phyloP scores from a whole-genome alignment of 2,329 filamentous ascomycete species.

The Fusarium mundagurra region DNA sequence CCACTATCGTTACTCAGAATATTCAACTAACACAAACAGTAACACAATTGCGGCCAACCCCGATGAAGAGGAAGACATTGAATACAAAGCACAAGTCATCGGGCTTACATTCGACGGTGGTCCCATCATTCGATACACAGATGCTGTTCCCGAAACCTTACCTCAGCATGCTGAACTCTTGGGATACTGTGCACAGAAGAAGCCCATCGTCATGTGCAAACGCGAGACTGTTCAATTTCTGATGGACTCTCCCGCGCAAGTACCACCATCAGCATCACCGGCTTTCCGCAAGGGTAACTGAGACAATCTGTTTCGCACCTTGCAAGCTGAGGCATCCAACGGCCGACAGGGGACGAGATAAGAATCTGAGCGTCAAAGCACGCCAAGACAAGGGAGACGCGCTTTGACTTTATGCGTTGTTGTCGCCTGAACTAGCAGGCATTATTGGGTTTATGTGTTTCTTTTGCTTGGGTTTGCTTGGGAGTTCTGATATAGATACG shows the following conservation, averaged over 20 bases:
- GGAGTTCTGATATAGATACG: not conserved
- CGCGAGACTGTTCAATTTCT: slow-evolving; percentile 49
- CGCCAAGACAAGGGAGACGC: slow-evolving; percentile 5
- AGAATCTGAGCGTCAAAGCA: not conserved
- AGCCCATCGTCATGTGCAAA: slow-evolving; percentile 53
- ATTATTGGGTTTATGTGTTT: not conserved
- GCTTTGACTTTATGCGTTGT: slow-evolving; percentile 12
- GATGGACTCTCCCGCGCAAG: slow-evolving; percentile 27
- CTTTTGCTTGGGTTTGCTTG: not conserved
- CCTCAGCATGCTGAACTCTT: slow-evolving; percentile 50
- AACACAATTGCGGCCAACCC: slow-evolving; percentile 51
- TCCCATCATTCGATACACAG: slow-evolving; percentile 57
- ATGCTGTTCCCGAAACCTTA: slow-evolving; percentile 46
- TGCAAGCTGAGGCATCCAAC: not conserved
- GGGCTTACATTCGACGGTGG: slow-evolving; percentile 58
- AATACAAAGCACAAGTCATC: slow-evolving; percentile 50
- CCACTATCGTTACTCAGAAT: not conserved
- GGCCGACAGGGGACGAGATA: slow-evolving; percentile 3
- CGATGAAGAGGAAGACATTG: slow-evolving; percentile 48
- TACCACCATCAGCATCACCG: slow-evolving; percentile 8
- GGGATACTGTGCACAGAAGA: slow-evolving; percentile 48
- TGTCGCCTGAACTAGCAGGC: not conserved
- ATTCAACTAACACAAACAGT: slow-evolving; percentile 35
- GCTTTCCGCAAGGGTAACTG: slow-evolving; percentile 18
- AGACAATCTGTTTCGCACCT: not conserved